Evolutionary conservation across 2,329 filamentous ascomycete species (phyloP).

Genomic region (Endoconidiophora polonica): DNA sequence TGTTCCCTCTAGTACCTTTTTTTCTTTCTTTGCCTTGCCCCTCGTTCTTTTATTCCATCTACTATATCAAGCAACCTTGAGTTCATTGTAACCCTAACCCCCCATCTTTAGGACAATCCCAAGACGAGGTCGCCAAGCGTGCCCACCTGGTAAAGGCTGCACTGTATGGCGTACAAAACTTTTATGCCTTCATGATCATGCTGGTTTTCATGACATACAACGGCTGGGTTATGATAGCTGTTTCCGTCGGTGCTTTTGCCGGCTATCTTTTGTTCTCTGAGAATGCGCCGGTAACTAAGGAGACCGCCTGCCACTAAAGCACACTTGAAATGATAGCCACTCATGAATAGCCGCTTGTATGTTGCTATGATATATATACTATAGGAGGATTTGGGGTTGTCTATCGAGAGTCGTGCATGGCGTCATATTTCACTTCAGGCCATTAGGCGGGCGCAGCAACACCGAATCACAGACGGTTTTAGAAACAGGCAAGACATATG

Average conservation of each 20-base stretch:
- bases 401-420: too few species aligned
- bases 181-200: constrained; percentile 99
- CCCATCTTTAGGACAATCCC: constrained; percentile 52
- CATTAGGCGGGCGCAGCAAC: too few species aligned
- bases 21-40: neutral
- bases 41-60: neutral
- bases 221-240: constrained; percentile 88
- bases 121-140: constrained; percentile 42
- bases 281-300: constrained; percentile 55
- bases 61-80: neutral
- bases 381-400: too few species aligned
- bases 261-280: constrained; percentile 74
- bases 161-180: constrained; percentile 84
- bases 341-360: too few species aligned
- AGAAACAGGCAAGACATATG: too few species aligned
- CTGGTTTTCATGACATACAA: constrained; percentile 99
- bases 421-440: too few species aligned
- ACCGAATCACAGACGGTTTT: too few species aligned
- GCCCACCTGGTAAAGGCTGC: constrained; percentile 64
- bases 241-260: constrained; percentile 73
- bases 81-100: neutral
- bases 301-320: constrained; percentile 72
- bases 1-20: neutral
- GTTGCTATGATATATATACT: too few species aligned
- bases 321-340: neutral